Evolutionary conservation across 805 yeast species (phyloP).

Genomic region (Ogataea zsoltii): DNA sequence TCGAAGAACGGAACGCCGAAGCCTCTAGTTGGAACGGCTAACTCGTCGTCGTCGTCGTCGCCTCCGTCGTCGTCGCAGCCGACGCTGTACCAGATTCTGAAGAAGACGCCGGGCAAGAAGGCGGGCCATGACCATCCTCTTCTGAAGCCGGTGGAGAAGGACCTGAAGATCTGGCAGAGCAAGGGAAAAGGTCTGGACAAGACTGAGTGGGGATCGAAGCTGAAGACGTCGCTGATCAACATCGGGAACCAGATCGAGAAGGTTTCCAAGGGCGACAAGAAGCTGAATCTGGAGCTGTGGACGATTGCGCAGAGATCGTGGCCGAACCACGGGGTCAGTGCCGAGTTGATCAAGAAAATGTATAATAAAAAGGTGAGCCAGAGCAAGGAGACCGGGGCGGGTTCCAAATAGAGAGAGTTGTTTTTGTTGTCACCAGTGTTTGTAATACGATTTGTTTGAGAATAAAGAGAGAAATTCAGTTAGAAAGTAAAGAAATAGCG

Average conservation of each 20-base stretch:
- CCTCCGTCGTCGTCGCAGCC: slow-evolving; percentile 19
- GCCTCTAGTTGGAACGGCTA: slow-evolving; percentile 12
- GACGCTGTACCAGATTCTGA: slow-evolving; percentile 24
- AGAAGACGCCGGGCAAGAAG: slow-evolving; percentile 17
- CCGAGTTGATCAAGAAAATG: slow-evolving; percentile 33
- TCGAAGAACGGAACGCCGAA: slow-evolving; percentile 19
- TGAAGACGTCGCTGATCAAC: slow-evolving; percentile 30
- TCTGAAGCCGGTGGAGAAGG: slow-evolving; percentile 29
- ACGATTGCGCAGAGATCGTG: slow-evolving; percentile 33
- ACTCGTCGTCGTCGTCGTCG: slow-evolving; percentile 10
- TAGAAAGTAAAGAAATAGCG: background rate
- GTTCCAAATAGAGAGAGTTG: background rate
- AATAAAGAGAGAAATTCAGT: no score
- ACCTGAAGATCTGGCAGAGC: slow-evolving; percentile 33
- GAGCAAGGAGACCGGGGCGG: slow-evolving; percentile 4
- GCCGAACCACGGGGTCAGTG: slow-evolving; percentile 35
- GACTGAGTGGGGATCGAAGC: slow-evolving; percentile 31
- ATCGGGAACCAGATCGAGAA: slow-evolving; percentile 34
- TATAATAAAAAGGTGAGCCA: slow-evolving; percentile 31
- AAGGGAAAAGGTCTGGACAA: slow-evolving; percentile 36
- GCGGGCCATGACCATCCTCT: slow-evolving; percentile 23
- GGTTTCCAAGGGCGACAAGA: slow-evolving; percentile 20
- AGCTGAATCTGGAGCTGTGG: slow-evolving; percentile 33
- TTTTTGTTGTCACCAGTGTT: background rate
- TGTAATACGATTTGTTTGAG: no score